These are phyloP conservation scores for Tylopilus rubrobrunneus DNA, from an alignment of 768 basidiomycete genomes.

Conservation along the genomic window DNA sequence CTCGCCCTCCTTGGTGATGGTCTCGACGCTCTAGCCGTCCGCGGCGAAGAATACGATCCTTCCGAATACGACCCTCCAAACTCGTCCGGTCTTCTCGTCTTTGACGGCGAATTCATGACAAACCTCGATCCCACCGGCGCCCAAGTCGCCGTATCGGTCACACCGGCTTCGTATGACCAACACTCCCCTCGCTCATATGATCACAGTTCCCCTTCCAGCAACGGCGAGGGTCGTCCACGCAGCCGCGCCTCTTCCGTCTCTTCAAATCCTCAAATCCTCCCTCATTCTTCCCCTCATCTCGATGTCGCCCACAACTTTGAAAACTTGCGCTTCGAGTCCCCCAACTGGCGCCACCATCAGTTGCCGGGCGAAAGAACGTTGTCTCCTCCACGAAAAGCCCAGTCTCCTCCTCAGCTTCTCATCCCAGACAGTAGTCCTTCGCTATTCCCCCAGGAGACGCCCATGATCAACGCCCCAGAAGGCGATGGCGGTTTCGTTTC, in stretches of 20 bases:
- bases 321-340: conserved; percentile 62
- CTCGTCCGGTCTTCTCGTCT: conserved; percentile 51
- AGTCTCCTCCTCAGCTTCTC: conserved; percentile 58
- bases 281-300: conserved; percentile 52
- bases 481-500: conserved; percentile 46
- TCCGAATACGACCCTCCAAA: conserved; percentile 64
- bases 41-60: conserved; percentile 62
- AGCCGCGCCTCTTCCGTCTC: conserved; percentile 68
- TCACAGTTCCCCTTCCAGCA: conserved; percentile 62
- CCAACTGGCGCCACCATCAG: conserved; percentile 49
- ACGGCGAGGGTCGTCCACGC: conserved; percentile 47
- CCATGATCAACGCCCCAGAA: conserved; percentile 59
- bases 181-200: conserved; percentile 48
- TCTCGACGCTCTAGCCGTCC: conserved; percentile 31
- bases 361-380: conserved; percentile 41
- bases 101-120: conserved; percentile 47
- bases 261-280: conserved; percentile 44
- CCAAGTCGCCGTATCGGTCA: conserved; percentile 38
- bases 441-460: conserved; percentile 40
- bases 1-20: conserved; percentile 51
- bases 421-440: conserved; percentile 54
- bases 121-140: conserved; percentile 26
- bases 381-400: conserved; percentile 48
- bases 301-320: conserved; percentile 56
- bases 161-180: conserved; percentile 33